Evolutionary conservation across 805 yeast species (phyloP).

Genomic region (Starmerella cellae): DNA sequence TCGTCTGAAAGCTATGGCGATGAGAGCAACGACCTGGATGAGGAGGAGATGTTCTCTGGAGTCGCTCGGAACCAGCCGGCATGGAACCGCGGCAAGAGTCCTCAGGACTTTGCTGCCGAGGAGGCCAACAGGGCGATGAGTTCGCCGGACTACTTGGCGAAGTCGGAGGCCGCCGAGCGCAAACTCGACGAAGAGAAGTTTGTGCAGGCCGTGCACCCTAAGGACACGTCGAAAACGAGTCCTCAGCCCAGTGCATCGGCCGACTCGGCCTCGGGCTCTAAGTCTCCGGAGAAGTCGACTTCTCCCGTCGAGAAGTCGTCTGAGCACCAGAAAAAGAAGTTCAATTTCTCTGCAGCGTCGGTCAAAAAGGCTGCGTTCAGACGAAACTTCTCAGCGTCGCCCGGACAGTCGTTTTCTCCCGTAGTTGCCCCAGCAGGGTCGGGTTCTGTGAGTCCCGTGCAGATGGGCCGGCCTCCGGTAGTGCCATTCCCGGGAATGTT

Average conservation of each 20-base stretch:
- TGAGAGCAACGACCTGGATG: conserved; percentile 81
- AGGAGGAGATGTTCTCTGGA: conserved; percentile 92
- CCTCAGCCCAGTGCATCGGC: background rate
- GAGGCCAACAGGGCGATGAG: conserved; percentile 21
- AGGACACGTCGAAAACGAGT: too few species aligned
- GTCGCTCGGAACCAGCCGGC: conserved; percentile 41
- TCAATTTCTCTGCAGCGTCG: conserved; percentile 46
- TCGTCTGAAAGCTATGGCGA: too few species aligned
- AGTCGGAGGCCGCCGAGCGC: conserved; percentile 26
- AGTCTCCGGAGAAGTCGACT: background rate
- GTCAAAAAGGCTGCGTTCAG: conserved; percentile 56
- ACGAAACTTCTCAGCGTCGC: conserved; percentile 35
- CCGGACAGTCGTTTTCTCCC: conserved; percentile 17
- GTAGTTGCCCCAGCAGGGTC: background rate
- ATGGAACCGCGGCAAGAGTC: background rate
- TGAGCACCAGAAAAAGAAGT: conserved; percentile 23
- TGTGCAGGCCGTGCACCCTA: too few species aligned
- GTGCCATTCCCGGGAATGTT: background rate
- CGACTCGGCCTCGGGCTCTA: background rate
- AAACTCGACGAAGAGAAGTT: conserved; percentile 42
- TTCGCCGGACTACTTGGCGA: conserved; percentile 22
- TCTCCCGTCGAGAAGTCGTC: too few species aligned
- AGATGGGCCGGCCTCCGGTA: background rate
- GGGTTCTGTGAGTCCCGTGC: background rate
- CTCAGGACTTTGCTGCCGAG: conserved; percentile 5